These are phyloP conservation scores for Plectosphaerella sp. DNA, from an alignment of 2,329 filamentous ascomycete genomes.

Conservation along the genomic window DNA sequence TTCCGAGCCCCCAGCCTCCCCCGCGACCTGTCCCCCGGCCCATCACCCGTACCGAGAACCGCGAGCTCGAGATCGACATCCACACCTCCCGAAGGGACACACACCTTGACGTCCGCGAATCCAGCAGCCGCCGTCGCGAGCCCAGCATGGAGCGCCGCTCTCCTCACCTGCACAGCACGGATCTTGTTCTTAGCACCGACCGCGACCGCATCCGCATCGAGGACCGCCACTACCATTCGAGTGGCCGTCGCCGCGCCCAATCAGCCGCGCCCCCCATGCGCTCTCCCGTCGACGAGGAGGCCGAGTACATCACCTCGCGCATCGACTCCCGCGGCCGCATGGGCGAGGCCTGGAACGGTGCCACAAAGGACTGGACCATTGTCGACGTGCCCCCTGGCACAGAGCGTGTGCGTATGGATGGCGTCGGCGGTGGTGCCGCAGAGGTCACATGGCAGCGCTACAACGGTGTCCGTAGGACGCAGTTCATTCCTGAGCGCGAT, in stretches of 20 bases:
- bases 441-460: constrained; percentile 78
- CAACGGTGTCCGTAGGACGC: constrained; percentile 70
- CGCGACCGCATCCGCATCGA: constrained; percentile 41
- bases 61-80: constrained; percentile 60
- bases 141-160: constrained; percentile 33
- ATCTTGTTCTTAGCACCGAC: constrained; percentile 60
- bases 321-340: constrained; percentile 59
- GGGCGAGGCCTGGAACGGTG: constrained; percentile 71
- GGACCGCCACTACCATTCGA: constrained; percentile 30
- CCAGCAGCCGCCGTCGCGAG: constrained; percentile 26
- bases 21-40: constrained; percentile 44
- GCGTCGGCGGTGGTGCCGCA: constrained; percentile 67
- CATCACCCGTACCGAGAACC: constrained; percentile 38
- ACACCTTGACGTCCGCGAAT: constrained; percentile 51
- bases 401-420: constrained; percentile 77
- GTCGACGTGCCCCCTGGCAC: constrained; percentile 83
- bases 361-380: constrained; percentile 73
- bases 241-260: constrained; percentile 44
- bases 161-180: constrained; percentile 51
- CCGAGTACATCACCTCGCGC: constrained; percentile 52
- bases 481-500: constrained; percentile 68
- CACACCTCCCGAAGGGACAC: constrained; percentile 47
- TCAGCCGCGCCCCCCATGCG: constrained; percentile 43
- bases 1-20: constrained; percentile 42
- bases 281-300: constrained; percentile 53